Evolutionary conservation across 306 rosid species (phyloP).

Genomic region (Lupinus albus): DNA sequence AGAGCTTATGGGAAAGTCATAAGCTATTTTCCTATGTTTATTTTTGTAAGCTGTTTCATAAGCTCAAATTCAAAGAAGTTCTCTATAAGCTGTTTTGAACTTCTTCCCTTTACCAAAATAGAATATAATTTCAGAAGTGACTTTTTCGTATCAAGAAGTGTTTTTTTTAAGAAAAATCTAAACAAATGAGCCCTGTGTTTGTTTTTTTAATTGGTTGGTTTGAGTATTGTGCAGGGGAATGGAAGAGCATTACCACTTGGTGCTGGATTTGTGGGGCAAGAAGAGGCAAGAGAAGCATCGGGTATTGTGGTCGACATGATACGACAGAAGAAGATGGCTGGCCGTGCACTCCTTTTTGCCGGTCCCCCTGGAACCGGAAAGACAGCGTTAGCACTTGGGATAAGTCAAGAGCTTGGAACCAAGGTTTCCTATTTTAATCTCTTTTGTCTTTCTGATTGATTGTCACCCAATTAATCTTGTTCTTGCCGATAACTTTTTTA

Average conservation of each 20-base stretch:
- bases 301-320: conserved; percentile 97
- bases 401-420: conserved; percentile 95
- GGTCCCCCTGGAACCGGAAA: conserved; percentile 99
- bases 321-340: conserved; percentile 97
- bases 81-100: too few relatives aligned
- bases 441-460: background rate
- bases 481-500: background rate
- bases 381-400: conserved; percentile 94
- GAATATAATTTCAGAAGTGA: too few relatives aligned
- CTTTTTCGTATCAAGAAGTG: too few relatives aligned
- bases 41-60: too few relatives aligned
- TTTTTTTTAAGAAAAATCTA: too few relatives aligned
- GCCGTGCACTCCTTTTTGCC: conserved; percentile 82
- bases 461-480: background rate
- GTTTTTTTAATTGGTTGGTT: background rate
- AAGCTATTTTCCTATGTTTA: too few relatives aligned
- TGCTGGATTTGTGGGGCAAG: conserved; percentile 93
- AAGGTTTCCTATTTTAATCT: conserved; percentile 54
- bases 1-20: too few relatives aligned
- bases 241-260: conserved; percentile 81
- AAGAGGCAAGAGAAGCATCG: conserved; percentile 90
- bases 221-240: conserved; percentile 51
- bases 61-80: too few relatives aligned
- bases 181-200: background rate
- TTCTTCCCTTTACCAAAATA: too few relatives aligned